Evolutionary conservation across 164 flowering plant genomes (phyloP).

Genomic region (Chloranthus sessilifolius): DNA sequence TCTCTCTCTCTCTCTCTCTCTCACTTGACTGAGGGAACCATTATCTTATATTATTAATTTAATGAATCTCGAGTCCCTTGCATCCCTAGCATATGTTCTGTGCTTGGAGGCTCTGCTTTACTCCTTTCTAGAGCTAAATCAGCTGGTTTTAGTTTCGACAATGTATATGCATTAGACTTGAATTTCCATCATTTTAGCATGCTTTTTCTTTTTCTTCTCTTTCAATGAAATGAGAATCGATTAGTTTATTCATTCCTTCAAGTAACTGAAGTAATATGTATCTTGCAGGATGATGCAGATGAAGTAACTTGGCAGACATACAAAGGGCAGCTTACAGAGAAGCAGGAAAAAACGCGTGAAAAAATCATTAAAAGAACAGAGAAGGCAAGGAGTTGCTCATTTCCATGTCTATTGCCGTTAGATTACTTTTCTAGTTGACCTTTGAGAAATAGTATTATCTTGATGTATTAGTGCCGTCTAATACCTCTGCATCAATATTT

Average conservation of each 20-base stretch:
- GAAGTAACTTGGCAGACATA: constrained; percentile 95
- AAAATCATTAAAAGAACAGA: constrained; percentile 82
- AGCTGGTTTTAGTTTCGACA: neutral
- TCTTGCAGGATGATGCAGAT: constrained; percentile 56
- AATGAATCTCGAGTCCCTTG: too few relatives aligned
- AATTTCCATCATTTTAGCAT: neutral
- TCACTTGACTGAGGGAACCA: too few relatives aligned
- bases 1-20: too few relatives aligned
- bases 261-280: constrained; percentile 10
- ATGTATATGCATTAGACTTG: too few relatives aligned
- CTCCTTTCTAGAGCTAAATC: neutral
- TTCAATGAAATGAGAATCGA: neutral
- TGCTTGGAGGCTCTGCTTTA: neutral
- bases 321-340: constrained; percentile 96
- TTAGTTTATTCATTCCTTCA: neutral
- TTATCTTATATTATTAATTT: too few relatives aligned
- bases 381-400: constrained; percentile 48
- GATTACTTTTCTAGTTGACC: neutral
- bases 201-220: neutral
- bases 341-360: constrained; percentile 91
- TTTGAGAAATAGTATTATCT: neutral
- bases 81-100: neutral
- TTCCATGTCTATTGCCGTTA: neutral
- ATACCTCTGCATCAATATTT: too few relatives aligned
- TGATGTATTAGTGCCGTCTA: too few relatives aligned